Conservation (phyloP, 2,329 filamentous ascomycete genomes). For the Colletotrichum viniferum region DNA sequence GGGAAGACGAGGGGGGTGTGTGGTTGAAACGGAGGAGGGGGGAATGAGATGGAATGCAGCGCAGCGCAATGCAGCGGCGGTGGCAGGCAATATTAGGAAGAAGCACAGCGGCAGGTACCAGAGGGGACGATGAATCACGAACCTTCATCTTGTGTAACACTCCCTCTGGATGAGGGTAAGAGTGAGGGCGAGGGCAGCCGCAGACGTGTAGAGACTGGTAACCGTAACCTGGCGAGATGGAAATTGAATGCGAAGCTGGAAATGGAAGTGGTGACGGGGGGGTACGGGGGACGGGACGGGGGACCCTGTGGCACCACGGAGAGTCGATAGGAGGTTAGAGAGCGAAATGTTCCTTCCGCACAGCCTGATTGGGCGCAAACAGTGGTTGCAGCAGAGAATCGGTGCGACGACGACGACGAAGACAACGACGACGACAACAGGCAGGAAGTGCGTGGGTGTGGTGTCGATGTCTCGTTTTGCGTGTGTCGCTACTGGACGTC, state of each 20-base stretch:
- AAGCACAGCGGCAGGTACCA: constrained; percentile 1
- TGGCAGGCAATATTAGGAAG: neutral
- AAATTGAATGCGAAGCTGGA: neutral
- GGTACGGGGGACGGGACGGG: neutral
- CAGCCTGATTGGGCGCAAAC: constrained; percentile 4
- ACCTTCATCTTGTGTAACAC: constrained; percentile 26
- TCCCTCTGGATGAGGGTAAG: neutral
- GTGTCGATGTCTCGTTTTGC: neutral
- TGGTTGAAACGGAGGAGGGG: neutral
- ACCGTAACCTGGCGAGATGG: neutral
- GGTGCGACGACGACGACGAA: neutral
- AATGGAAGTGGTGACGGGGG: neutral
- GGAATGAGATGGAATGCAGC: neutral
- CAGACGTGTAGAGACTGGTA: neutral
- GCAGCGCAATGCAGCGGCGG: neutral
- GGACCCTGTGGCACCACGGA: constrained; percentile 1
- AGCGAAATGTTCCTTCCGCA: neutral
- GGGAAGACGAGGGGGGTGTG: neutral
- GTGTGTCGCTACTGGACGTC: neutral
- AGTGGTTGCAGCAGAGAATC: constrained; percentile 1
- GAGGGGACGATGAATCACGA: constrained; percentile 11
- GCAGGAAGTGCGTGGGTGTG: neutral
- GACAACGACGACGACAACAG: neutral
- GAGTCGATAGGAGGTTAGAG: constrained; percentile 1
- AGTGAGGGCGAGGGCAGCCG: neutral